Evolutionary conservation across 106 monocot species (phyloP), one percentile per base, ranked within the genome.

Genomic region (Narthecium ossifragum): DNA sequence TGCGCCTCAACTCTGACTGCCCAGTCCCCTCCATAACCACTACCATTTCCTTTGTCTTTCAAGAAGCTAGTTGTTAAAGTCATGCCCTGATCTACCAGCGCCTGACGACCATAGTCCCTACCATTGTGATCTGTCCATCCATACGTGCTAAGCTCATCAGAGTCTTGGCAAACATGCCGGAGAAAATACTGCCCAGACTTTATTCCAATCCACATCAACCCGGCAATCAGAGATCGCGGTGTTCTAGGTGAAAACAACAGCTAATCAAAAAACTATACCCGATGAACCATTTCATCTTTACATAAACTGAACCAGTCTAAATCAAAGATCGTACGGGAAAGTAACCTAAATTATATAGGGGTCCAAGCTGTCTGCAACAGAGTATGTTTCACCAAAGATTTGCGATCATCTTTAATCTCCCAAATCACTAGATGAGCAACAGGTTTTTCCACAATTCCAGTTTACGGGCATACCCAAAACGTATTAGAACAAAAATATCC

Each of bases 1-100:
- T 80, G 56, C 23, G 67, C 63, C 30, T 86, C 75, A 34, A 98
- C 24, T 63, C 84, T 73, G 43, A 98, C 76, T 51, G 86, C 83
- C 96, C 96, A 98, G 26, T 98, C 96, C 15, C 96, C 96, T 34
- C 96, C 96, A 69, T 76, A 98, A n/a, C 96, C 90, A 60, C 90
- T 90, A 23, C 71, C 84, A 62, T 68, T 34, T 45, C 63, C 78
- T 46, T 76, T 98, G 25, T 66, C 57, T 55, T 93, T 88, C 43
- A 88, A 61, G 70, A 98, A 98, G 67, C 86, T 87, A 63, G 96
- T 98, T 31, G 70, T 79, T 54, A 98, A 64, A 9, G 58, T 46
- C 36, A 90, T 52, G 20, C 69, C 81, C 32, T 83, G 77, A 74
- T 98, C 96, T 34, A 76, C 69, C 57, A 98, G 53, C 57, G 72